These are phyloP conservation scores for Phaeoacremonium minimum DNA, from an alignment of 2,329 filamentous ascomycete genomes.

Conservation along the genomic window DNA sequence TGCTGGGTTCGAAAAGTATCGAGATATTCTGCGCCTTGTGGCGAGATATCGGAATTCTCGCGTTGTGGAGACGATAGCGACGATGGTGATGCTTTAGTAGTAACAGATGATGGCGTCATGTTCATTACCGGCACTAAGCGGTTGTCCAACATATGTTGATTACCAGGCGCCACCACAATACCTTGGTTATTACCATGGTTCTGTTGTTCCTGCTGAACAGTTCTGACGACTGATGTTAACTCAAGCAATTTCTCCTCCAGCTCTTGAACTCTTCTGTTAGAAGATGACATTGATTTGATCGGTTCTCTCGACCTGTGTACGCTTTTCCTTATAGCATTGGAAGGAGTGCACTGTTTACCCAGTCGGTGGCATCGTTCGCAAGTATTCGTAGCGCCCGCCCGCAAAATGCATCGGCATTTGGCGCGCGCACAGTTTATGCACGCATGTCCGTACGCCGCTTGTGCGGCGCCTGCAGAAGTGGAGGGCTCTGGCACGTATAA, in stretches of 20 bases:
- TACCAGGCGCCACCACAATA: too few relatives aligned
- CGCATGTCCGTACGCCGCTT: conserved; percentile 33
- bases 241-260: background rate
- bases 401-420: conserved; percentile 42
- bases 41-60: background rate
- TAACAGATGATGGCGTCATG: too few relatives aligned
- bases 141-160: too few relatives aligned
- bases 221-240: background rate
- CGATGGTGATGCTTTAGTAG: background rate
- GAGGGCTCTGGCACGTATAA: too few relatives aligned
- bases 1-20: background rate
- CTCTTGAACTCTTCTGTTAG: background rate
- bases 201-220: background rate
- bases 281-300: background rate
- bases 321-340: background rate
- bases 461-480: too few relatives aligned
- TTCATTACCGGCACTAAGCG: too few relatives aligned
- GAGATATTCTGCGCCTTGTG: too few relatives aligned
- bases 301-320: background rate
- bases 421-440: conserved; percentile 42
- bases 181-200: background rate
- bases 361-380: background rate
- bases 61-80: background rate
- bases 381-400: background rate
- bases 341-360: background rate